Evolutionary conservation across 2,329 filamentous ascomycete genomes (phyloP).

Genomic region (Curvularia spicifera): DNA sequence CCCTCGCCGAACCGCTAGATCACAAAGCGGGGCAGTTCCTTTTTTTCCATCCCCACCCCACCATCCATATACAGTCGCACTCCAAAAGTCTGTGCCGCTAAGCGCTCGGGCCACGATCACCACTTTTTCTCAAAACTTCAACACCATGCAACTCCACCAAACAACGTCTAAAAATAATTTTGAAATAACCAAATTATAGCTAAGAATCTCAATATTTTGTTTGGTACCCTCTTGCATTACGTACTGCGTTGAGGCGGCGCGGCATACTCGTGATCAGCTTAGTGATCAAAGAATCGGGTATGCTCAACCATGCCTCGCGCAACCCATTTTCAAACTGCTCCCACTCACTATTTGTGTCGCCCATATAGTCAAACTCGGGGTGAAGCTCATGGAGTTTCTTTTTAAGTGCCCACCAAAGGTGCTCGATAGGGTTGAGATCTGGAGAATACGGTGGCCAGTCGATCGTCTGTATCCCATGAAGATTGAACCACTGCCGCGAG

Average conservation of each 20-base stretch:
- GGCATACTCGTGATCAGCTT: slow-evolving; percentile 13
- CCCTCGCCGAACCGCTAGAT: neutral
- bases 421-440: slow-evolving; percentile 34
- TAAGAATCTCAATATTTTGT: neutral
- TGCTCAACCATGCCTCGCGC: slow-evolving; percentile 6
- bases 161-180: neutral
- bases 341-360: slow-evolving; percentile 7
- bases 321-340: neutral
- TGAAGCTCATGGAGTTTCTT: neutral
- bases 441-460: slow-evolving; percentile 29
- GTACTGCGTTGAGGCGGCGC: slow-evolving; percentile 2
- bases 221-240: neutral
- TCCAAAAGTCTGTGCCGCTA: too few relatives aligned
- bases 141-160: neutral
- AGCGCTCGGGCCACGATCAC: too few relatives aligned
- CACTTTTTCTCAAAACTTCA: too few relatives aligned
- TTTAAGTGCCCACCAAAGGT: slow-evolving; percentile 28
- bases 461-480: neutral
- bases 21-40: neutral
- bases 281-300: slow-evolving; percentile 8
- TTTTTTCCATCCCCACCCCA: neutral
- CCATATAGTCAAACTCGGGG: slow-evolving; percentile 14
- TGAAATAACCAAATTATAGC: neutral
- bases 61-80: neutral
- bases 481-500: slow-evolving; percentile 9